Conservation (phyloP, 352 stramenopile species). For the Poterioochromonas sp. region DNA sequence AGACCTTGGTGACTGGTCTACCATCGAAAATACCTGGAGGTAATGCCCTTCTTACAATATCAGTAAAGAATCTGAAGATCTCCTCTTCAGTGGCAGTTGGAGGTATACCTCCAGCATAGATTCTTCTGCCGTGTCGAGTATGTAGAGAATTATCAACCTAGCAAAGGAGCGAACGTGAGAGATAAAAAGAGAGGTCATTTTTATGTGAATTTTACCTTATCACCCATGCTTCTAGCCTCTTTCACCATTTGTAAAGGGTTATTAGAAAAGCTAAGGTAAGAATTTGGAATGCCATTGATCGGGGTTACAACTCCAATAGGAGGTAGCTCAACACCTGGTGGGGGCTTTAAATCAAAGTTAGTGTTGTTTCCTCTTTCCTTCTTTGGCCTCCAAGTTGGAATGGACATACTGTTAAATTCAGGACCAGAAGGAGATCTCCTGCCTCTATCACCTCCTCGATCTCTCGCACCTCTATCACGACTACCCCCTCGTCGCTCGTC, state of each 20-base stretch:
- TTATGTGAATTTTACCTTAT: too few species aligned
- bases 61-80: constrained; percentile 78
- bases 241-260: not conserved
- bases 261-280: not conserved
- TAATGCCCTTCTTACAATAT: constrained; percentile 70
- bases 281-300: not conserved
- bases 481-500: not conserved
- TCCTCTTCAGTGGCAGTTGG: constrained; percentile 60
- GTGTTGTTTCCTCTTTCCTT: constrained; percentile 11
- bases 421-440: too few species aligned
- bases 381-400: not conserved
- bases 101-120: constrained; percentile 87
- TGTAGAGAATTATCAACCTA: not conserved
- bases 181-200: too few species aligned
- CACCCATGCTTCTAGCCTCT: not conserved
- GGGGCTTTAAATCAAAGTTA: constrained; percentile 24
- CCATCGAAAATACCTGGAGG: constrained; percentile 29
- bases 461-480: not conserved
- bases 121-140: constrained; percentile 80
- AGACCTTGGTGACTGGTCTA: constrained; percentile 43
- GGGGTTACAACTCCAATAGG: not conserved
- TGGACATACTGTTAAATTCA: too few species aligned
- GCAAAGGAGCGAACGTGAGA: not conserved
- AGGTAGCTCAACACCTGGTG: constrained; percentile 9
- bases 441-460: too few species aligned